Percentiles rank a stretch among this genome's conserved stretches.
Evolutionary conservation across 2,329 filamentous ascomycete species (phyloP).

Genomic region (Hypoxylon sp.): DNA sequence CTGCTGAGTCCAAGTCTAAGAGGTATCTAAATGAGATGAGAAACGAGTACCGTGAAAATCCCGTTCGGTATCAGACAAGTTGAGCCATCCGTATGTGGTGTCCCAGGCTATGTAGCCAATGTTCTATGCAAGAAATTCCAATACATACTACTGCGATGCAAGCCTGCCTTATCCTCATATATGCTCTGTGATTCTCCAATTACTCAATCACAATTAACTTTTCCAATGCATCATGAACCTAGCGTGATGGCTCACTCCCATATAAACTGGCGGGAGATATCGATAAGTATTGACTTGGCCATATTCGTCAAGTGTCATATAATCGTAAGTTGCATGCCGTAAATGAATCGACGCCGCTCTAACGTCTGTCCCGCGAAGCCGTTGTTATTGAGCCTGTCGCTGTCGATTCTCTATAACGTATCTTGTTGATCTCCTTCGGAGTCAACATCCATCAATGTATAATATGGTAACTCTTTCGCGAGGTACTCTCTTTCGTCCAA

Average conservation of each 20-base stretch:
- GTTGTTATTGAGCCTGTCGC: constrained; percentile 8
- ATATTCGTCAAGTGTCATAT: constrained; percentile 39
- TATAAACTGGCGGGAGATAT: constrained; percentile 13
- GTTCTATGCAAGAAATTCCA: constrained; percentile 50
- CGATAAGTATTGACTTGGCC: constrained; percentile 15
- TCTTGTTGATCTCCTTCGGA: constrained; percentile 46
- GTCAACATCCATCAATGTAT: constrained; percentile 56
- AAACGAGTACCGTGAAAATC: constrained; percentile 37
- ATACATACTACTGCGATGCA: constrained; percentile 29
- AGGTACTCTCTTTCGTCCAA: constrained; percentile 53
- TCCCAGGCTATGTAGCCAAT: constrained; percentile 51
- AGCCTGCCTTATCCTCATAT: constrained; percentile 20
- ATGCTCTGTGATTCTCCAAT: constrained; percentile 21
- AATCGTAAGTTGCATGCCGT: constrained; percentile 34
- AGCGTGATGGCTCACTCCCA: constrained; percentile 21
- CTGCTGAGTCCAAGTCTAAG: constrained; percentile 46
- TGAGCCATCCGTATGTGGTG: constrained; percentile 36
- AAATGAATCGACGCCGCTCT: constrained; percentile 13
- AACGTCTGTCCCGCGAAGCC: constrained; percentile 34
- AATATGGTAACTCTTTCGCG: constrained; percentile 54
- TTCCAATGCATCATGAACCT: constrained; percentile 27
- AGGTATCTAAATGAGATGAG: constrained; percentile 47
- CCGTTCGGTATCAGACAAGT: constrained; percentile 40
- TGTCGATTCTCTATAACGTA: constrained; percentile 36
- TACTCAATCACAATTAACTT: constrained; percentile 15